Percentiles rank a stretch among this genome's conserved stretches.
phyloP scores from a whole-genome alignment of 2,329 filamentous ascomycete genomes.

The Scytalidium lignicola region DNA sequence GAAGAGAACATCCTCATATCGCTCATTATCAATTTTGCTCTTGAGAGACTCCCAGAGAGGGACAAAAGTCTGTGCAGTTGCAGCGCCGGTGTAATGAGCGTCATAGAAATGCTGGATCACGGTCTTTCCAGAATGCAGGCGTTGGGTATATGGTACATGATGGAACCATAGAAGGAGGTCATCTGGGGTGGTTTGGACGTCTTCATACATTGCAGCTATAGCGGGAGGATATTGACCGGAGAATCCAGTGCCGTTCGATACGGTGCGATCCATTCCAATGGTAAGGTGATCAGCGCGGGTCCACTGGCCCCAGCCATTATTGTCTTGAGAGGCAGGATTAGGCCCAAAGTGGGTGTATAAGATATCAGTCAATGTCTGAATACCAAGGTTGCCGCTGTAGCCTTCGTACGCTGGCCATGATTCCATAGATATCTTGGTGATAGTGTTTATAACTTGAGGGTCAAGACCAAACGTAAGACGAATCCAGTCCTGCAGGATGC shows the following conservation, averaged over 20 bases:
- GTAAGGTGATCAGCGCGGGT: conserved; percentile 54
- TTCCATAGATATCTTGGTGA: conserved; percentile 59
- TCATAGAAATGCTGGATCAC: conserved; percentile 65
- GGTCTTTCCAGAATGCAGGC: conserved; percentile 57
- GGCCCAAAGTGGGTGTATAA: conserved; percentile 63
- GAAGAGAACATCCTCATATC: conserved; percentile 54
- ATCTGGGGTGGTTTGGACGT: conserved; percentile 59
- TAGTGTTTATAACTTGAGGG: conserved; percentile 47
- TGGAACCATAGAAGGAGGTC: conserved; percentile 70
- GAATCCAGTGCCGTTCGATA: conserved; percentile 60
- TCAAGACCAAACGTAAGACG: conserved; percentile 59
- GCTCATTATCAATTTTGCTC: conserved; percentile 53
- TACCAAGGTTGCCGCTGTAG: conserved; percentile 65
- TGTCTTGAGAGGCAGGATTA: conserved; percentile 60
- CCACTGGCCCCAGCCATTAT: conserved; percentile 68
- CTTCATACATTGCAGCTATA: conserved; percentile 53
- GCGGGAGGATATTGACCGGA: conserved; percentile 62
- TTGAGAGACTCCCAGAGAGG: conserved; percentile 48
- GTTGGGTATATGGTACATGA: conserved; percentile 63
- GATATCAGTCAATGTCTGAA: conserved; percentile 66
- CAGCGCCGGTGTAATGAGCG: conserved; percentile 54
- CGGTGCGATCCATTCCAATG: conserved; percentile 69
- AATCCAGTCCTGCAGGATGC: conserved; percentile 61
- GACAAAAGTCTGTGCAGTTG: conserved; percentile 55
- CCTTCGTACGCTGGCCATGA: conserved; percentile 70